A percentile compares a stretch with the other conserved stretches of the same genome.
Evolutionary conservation across 176 grass and related monocot genomes (phyloP).

Genomic region (Oryza coarctata): DNA sequence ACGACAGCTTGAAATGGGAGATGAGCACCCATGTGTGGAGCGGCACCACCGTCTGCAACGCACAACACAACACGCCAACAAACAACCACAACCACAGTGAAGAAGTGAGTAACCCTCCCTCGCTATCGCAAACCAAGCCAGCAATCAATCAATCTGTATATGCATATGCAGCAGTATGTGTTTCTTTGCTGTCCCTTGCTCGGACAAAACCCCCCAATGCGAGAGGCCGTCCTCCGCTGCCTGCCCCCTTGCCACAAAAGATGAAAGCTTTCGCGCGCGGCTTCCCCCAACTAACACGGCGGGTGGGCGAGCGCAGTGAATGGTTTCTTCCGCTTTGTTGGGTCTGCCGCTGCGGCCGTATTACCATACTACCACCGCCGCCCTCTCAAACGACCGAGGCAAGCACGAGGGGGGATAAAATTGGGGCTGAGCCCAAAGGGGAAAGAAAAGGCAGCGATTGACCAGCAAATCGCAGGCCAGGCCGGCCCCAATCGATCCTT

Average conservation of each 20-base stretch:
- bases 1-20: conserved; percentile 96
- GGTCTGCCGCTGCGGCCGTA: conserved; percentile 30
- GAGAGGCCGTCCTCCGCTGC: conserved; percentile 14
- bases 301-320: not conserved
- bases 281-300: not conserved
- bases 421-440: conserved; percentile 55
- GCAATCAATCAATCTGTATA: not conserved
- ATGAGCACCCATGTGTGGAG: conserved; percentile 95
- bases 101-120: not conserved
- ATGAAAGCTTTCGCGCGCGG: conserved; percentile 38
- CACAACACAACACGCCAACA: conserved; percentile 7
- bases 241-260: conserved; percentile 43
- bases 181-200: conserved; percentile 35
- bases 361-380: not conserved
- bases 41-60: conserved; percentile 71
- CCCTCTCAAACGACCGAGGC: conserved; percentile 29
- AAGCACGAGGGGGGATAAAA: conserved; percentile 41
- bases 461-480: conserved; percentile 39
- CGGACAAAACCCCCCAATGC: conserved; percentile 35
- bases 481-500: conserved; percentile 34
- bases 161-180: not conserved
- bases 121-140: not conserved
- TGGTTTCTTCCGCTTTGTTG: conserved; percentile 27
- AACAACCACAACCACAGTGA: not conserved
- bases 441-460: conserved; percentile 60